These are phyloP conservation scores for Hondaea fermentalgiana DNA, from an alignment of 108 stramenopile genomes.

Conservation along the genomic window DNA sequence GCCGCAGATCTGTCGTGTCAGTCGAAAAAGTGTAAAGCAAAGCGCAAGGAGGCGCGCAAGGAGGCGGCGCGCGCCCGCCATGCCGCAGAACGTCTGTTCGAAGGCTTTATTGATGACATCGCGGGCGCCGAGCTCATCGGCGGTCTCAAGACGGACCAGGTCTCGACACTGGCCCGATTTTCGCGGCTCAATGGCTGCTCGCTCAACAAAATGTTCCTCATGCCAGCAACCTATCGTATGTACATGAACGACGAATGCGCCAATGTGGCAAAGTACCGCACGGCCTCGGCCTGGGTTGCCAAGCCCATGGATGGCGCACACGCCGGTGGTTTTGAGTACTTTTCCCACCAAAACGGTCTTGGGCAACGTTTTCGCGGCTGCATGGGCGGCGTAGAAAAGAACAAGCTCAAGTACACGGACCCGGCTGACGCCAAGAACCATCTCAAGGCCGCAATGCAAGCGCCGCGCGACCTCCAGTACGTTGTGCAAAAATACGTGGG, in stretches of 20 bases:
- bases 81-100: neutral
- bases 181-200: neutral
- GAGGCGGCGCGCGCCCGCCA: neutral
- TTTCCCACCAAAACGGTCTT: neutral
- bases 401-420: neutral
- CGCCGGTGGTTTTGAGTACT: neutral
- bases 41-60: neutral
- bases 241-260: neutral
- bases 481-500: neutral
- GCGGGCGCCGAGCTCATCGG: conserved; percentile 11
- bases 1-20: neutral
- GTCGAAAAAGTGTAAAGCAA: neutral
- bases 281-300: neutral
- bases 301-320: conserved; percentile 13
- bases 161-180: neutral
- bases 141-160: conserved; percentile 8
- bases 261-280: neutral
- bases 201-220: neutral
- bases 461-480: neutral
- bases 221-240: conserved; percentile 10
- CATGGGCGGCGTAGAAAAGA: neutral
- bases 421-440: neutral
- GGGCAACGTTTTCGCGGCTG: neutral
- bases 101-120: neutral
- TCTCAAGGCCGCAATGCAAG: neutral